Base-by-base conservation (phyloP, 2,329 filamentous ascomycete genomes). In the Microsporum canis region DNA sequence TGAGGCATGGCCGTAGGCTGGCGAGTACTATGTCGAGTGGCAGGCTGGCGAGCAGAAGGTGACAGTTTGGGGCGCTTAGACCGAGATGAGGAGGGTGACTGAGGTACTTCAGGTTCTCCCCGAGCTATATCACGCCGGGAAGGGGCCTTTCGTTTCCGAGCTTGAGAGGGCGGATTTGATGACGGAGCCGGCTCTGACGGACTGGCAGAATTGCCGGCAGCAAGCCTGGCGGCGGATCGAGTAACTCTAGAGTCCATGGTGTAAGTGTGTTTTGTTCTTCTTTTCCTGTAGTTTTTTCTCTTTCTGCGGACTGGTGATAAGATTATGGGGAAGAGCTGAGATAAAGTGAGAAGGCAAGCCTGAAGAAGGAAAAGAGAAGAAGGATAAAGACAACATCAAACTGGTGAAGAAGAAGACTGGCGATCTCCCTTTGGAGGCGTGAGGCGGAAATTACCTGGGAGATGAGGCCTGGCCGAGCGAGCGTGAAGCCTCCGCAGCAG, bases 231-330 rank as follows among this genome's bases (percentile, higher is more conserved):
- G 76, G 91, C 88, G 71, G 91, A 94, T 81, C 92, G 90, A 82
- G 92, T 96, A 71, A 94, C 86, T 89, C 91, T 96, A 84, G 86
- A 80, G 84, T 89, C 89, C 91, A 96, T 96, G 86, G 39, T n/a
- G n/a, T 43, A 6, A 92, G 89, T 87, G 80, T 67, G 66, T 69
- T 71, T 72, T 58, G 55, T 45, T 12, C 14, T 45, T 23, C 17
- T 23, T 23, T 23, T 23, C 17, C 17, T 23, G 17, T 23, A 23
- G 17, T 23, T 23, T 23, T 23, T 23, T 23, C 17, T 23, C 17
- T 23, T 23, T 23, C 17, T 23, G 17, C 1, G 17, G 17, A 23
- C 17, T 23, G 17, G 17, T 23, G 17, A 23, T 23, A 23, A 23
- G 17, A 23, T 23, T 23, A 23, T 23, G 17, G 17, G 17, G 17